Evolutionary conservation across 2,329 filamentous ascomycete genomes (phyloP).

Genomic region (Domatiomyces catenatus): DNA sequence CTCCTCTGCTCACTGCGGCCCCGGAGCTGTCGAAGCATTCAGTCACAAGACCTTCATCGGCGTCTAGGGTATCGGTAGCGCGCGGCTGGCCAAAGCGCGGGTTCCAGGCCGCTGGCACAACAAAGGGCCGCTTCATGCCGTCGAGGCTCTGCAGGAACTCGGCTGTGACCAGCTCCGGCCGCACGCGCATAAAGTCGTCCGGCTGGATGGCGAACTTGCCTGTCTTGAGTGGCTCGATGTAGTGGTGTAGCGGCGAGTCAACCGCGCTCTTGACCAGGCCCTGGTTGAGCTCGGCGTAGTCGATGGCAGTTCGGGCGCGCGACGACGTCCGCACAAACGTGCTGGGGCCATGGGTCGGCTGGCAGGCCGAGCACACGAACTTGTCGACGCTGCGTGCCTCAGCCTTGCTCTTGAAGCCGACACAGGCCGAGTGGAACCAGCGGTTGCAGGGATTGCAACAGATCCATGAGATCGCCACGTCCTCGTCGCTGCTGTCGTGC

Average conservation of each 20-base stretch:
- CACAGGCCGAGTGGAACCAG: slow-evolving; percentile 55
- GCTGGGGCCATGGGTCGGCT: slow-evolving; percentile 44
- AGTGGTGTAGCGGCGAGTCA: slow-evolving; percentile 51
- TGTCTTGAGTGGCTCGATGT: slow-evolving; percentile 52
- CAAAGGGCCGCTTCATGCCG: slow-evolving; percentile 51
- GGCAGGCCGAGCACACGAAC: slow-evolving; percentile 47
- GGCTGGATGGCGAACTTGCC: slow-evolving; percentile 45
- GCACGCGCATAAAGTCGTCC: slow-evolving; percentile 49
- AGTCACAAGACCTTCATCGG: background rate
- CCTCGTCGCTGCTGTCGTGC: slow-evolving; percentile 36
- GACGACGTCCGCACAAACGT: slow-evolving; percentile 53
- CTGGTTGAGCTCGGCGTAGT: slow-evolving; percentile 53
- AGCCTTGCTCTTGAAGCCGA: slow-evolving; percentile 48
- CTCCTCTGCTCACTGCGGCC: background rate
- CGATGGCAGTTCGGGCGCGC: slow-evolving; percentile 48
- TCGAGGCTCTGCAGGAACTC: slow-evolving; percentile 48
- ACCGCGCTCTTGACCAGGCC: slow-evolving; percentile 50
- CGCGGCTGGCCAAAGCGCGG: slow-evolving; percentile 26
- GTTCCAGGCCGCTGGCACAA: slow-evolving; percentile 49
- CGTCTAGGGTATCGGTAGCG: background rate
- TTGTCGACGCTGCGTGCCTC: slow-evolving; percentile 53
- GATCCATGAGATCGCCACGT: slow-evolving; percentile 41
- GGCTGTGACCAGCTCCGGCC: slow-evolving; percentile 46
- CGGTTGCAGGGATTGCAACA: slow-evolving; percentile 52
- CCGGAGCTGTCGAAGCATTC: slow-evolving; percentile 4